Evolutionary conservation across 1,284 basidiomycete species (phyloP), one percentile per base, ranked within the genome.

Genomic region (Gymnopus androsaceus): DNA sequence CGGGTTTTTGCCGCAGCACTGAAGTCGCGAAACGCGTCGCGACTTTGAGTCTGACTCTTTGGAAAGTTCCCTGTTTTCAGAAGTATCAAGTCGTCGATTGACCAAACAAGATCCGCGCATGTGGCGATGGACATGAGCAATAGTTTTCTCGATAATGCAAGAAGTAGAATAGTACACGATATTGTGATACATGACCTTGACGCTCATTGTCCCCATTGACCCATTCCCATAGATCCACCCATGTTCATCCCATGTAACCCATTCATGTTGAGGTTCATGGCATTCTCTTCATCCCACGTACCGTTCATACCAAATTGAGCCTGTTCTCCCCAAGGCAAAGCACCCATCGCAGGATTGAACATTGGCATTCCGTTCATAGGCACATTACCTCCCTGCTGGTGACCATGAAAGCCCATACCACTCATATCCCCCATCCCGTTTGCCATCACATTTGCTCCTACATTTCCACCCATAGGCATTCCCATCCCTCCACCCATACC

Each of bases 381-480:
- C 31, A 48, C 38, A 44, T 49, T 44, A 19, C 46, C 53, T 11
- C 48, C 42, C n/a, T 36, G 48, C n/a, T 56, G 47, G 33, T 42
- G 41, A 31, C 47, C 47, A 31, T 53, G 46, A 33, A 47, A 48
- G 9, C 48, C 52, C 66, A 67, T 67, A 47, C 61, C 69, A 41
- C 66, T 67, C 27, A 67, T 59, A 33, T 61, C 61, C 9, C 63
- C 66, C 45, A 66, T 61, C 28, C 64, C 65, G 47, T 9, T 25
- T n/a, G n/a, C n/a, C n/a, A n/a, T n/a, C n/a, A n/a, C n/a, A 12
- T 30, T 30, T 67, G 59, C 65, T 65, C 65, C 69, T 3, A 68
- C 69, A 14, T 69, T 73, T 71, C 77, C 74, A 15, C 67, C 71
- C 61, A 78, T 74, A n/a, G 73, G 71, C 74, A 78, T 75, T 11